phyloP scores from a whole-genome alignment of 1,284 basidiomycete species.

The Ganoderma lucidum region DNA sequence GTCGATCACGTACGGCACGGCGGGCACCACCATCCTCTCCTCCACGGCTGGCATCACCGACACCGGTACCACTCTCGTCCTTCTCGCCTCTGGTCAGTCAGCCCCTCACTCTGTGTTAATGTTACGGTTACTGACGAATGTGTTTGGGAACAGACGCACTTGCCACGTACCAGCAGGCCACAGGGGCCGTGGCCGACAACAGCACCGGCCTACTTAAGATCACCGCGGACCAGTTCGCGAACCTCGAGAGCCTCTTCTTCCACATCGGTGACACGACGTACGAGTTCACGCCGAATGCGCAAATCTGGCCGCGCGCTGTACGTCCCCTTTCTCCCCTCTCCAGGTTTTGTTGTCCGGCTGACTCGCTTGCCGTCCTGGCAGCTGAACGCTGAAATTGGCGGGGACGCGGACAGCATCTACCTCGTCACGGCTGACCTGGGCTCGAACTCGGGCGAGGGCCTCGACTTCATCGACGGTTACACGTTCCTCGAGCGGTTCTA shows the following conservation, averaged over 20 bases:
- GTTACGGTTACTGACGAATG: background rate
- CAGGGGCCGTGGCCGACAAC: conserved; percentile 34
- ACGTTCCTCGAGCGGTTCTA: conserved; percentile 41
- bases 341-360: background rate
- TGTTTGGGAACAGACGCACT: conserved; percentile 32
- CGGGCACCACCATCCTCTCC: conserved; percentile 34
- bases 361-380: conserved; percentile 17
- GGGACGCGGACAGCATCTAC: conserved; percentile 36
- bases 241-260: conserved; percentile 40
- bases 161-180: conserved; percentile 31
- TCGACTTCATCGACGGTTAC: conserved; percentile 41
- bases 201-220: conserved; percentile 37
- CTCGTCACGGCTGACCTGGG: conserved; percentile 40
- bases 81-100: conserved; percentile 46
- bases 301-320: conserved; percentile 39
- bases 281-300: conserved; percentile 40
- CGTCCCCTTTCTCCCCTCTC: conserved; percentile 10
- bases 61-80: conserved; percentile 43
- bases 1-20: conserved; percentile 49
- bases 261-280: conserved; percentile 35
- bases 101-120: no score
- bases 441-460: conserved; percentile 33
- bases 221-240: conserved; percentile 33
- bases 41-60: conserved; percentile 39
- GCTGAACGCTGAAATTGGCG: conserved; percentile 42